Base-by-base conservation (phyloP, 1,284 basidiomycete genomes). In the Malassezia nana region DNA sequence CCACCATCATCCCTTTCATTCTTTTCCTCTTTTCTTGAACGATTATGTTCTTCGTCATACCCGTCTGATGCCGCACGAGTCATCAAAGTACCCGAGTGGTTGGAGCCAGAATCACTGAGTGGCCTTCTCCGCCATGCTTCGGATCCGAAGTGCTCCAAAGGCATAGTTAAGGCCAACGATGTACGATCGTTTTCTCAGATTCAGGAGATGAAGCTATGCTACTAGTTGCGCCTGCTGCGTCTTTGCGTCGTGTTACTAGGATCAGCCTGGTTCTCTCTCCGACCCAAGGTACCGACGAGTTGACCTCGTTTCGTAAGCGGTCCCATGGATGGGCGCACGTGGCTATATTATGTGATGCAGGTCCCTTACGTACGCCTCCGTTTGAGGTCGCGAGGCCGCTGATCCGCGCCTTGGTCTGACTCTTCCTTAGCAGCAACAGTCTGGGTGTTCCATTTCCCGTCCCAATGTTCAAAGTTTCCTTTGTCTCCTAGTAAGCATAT, bases 401-500 rank as follows among this genome's bases (percentile, higher is more conserved):
- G 18, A 4, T 9, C 18, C 18, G 6, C 18, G 18, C 10, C 35
- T 38, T 38, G n/a, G 5, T 18, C 18, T 38, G 4, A n/a, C 10
- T 38, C 6, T 3, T 38, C 35, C 4, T 4, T 7, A 1, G 5
- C 8, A 12, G 31, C 5, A n/a, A 5, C 2, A n/a, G 18, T 2
- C 10, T 10, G 5, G 16, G 12, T 38, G 15, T 38, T 18, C 50
- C 50, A 52, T 25, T 52, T 52, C 10, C 50, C 50, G 1, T 43
- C 44, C 67, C 69, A 69, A 5, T 59, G 55, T 4, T 76, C 72
- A 73, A 77, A 80, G 0, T 78, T 79, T 0, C 90, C 91, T 26
- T 78, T 79, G 46, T 82, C 79, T 0, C 87, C 85, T 46, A 96
- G 74, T 42, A 76, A 64, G 9, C 78, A 72, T 15, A 94, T 80